Base-by-base conservation (phyloP, 108 stramenopile species). In the Pseudonitzschia multistriata region DNA sequence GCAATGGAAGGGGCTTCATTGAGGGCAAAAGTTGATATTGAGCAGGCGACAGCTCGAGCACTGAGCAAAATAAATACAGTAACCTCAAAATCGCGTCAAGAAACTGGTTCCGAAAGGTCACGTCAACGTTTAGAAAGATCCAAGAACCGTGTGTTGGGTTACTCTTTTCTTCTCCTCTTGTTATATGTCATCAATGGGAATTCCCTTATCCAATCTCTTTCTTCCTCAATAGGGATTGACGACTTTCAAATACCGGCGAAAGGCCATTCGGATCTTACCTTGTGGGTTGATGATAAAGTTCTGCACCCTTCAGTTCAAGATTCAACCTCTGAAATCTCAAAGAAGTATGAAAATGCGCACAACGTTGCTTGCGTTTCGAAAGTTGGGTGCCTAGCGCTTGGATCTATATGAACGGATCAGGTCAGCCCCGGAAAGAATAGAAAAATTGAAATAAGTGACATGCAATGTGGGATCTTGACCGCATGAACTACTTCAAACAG, bases 11-110 rank as follows among this genome's bases (percentile, higher is more conserved):
- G 57, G 11, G 57, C 57, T 1, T 59, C 57, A 33, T 30, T 15
- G n/a, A 25, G 0, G 35, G 57, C 57, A 33, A 59, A 37, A 2
- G 13, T 33, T 59, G 57, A 59, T 35, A 59, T 59, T 29, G 57
- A 59, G n/a, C 29, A 33, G 3, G 57, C 57, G 35, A 59, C 57
- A 35, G 31, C 57, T 37, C 29, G 33, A 19, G 57, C 57, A 33
- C 57, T 59, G 31, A 59, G 57, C n/a, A 59, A 59, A 59, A 59
- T 59, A 10, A 59, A 59, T 19, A 33, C 57, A 35, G 33, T 33
- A 15, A 59, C 24, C 14, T 4, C 54, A 13, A 8, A 6, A 55
- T 55, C 54, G 13, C 13, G 13, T 27, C 3, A 55, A 11, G 8
- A 34, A 59, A 33, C 31, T 59, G 57, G 8, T 52, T 11, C 50